Evolutionary conservation across 2,329 filamentous ascomycete genomes (phyloP), one percentile per base, ranked within the genome.

Genomic region (Pseudocercospora crystallina): DNA sequence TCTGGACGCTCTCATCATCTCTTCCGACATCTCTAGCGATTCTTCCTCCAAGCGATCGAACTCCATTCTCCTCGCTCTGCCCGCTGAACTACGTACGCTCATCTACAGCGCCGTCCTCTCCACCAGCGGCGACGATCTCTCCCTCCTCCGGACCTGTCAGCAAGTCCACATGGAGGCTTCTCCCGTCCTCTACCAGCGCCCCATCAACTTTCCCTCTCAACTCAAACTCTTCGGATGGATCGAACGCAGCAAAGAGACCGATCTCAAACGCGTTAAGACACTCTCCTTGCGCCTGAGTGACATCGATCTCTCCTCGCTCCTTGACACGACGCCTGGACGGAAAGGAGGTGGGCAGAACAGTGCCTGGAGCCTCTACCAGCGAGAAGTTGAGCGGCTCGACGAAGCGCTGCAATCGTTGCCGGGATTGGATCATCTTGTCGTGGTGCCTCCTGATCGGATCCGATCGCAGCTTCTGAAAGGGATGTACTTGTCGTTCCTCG

Each of bases 151-250:
- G 34, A 51, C 57, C 29, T 58, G 56, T 44, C 47, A 42, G 9
- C 54, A 58, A 35, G 42, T 62, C 42, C 47, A 56, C 46, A 64
- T 60, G 59, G 61, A 66, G 51, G 49, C 55, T 31, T 53, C 53
- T 34, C 17, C 58, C 8, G 46, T 49, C n/a, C 48, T 60, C 3
- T 61, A 59, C 37, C 54, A 61, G 40, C 62, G 60, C 1, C 56
- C 54, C 1, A 32, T 59, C 41, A 54, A 37, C 35, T 62, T 65
- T 46, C 26, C 54, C 8, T 65, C 63, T 2, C 65, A 67, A 46
- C 32, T 49, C 8, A 54, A 59, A 17, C 56, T 67, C 44, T 60
- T 61, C 54, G 26, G 49, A 38, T 66, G 64, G 64, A 56, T 65
- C 20, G 44, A 58, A 20, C 49, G 50, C 10, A 61, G 59, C 42